Evolutionary conservation across 164 flowering plant genomes (phyloP), one percentile per base, ranked within the genome.

Genomic region (Nymphaea thermarum): DNA sequence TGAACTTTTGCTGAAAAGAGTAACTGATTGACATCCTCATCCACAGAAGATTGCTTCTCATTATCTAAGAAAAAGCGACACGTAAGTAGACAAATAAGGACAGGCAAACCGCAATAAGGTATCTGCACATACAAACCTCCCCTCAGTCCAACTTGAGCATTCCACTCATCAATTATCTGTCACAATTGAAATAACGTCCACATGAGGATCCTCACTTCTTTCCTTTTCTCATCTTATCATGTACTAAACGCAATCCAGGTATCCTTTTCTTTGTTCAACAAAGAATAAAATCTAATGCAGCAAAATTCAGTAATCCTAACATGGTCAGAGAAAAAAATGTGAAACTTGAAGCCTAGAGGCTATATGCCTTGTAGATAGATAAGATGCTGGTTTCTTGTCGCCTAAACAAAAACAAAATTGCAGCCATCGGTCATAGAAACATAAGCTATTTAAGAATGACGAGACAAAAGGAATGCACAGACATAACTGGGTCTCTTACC

Each of bases 101-200:
- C 42, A 62, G 64, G 4, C n/a, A 17, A 62, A 62, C 16, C 10
- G 60, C 10, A 55, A 8, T 6, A 4, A 10, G 25, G 25, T 17
- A 62, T 17, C n/a, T 6, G 25, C 7, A 62, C 11, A 62, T 62
- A 62, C 12, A 64, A 71, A 91, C 97, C 90, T 77, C 80, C 77
- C 73, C 74, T 83, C 42, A 91, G 81, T 76, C 86, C 81, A 64
- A 89, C 77, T 78, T 89, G 92, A 71, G 53, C 71, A 15, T 85
- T 81, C 98, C 98, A 91, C 75, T 91, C 98, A 65, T 86, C 88
- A 74, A 86, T 85, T 41, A 89, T 72, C 96, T 91, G 86, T 71
- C 73, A 43, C 42, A 10, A 11, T 62, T 10, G 10, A 62, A 62
- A 62, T 12, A 17, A 17, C 10, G 64, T 2, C 7, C 7, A 17